Conservation (phyloP, 148 eudicot species). For the Rhododendron henanense region DNA sequence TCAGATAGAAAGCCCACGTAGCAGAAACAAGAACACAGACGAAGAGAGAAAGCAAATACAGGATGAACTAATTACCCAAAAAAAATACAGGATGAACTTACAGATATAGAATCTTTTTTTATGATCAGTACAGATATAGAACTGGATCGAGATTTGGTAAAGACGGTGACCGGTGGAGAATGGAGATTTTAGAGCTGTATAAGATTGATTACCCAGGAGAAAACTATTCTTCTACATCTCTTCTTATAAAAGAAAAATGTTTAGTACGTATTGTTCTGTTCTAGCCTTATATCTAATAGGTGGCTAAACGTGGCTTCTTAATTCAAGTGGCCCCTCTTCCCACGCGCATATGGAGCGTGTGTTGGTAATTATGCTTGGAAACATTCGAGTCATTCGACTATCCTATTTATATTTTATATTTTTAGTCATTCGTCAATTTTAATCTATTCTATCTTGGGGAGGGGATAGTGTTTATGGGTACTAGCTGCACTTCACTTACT, state of each 20-base stretch:
- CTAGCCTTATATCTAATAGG: not conserved
- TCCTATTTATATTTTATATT: too few relatives aligned
- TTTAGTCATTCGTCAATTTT: too few relatives aligned
- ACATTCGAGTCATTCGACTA: not conserved
- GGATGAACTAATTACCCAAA: slow-evolving; percentile 3
- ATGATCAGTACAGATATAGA: not conserved
- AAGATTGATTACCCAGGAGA: slow-evolving; percentile 5
- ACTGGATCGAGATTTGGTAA: not conserved
- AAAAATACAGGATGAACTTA: slow-evolving; percentile 15
- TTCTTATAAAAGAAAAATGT: not conserved
- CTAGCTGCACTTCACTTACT: too few relatives aligned
- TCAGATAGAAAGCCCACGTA: not conserved
- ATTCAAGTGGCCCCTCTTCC: not conserved
- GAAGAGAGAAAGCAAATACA: not conserved
- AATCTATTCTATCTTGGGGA: too few relatives aligned
- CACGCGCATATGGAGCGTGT: slow-evolving; percentile 3
- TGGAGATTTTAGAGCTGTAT: not conserved
- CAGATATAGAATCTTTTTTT: not conserved
- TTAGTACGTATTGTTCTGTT: not conserved
- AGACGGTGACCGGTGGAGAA: slow-evolving; percentile 13
- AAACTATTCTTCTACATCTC: not conserved
- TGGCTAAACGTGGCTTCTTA: not conserved
- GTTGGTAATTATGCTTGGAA: not conserved
- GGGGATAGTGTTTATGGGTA: too few relatives aligned
- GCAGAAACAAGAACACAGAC: not conserved